Evolutionary conservation across 768 basidiomycete species (phyloP), one percentile per base, ranked within the genome.

Genomic region (Trametes cubensis): DNA sequence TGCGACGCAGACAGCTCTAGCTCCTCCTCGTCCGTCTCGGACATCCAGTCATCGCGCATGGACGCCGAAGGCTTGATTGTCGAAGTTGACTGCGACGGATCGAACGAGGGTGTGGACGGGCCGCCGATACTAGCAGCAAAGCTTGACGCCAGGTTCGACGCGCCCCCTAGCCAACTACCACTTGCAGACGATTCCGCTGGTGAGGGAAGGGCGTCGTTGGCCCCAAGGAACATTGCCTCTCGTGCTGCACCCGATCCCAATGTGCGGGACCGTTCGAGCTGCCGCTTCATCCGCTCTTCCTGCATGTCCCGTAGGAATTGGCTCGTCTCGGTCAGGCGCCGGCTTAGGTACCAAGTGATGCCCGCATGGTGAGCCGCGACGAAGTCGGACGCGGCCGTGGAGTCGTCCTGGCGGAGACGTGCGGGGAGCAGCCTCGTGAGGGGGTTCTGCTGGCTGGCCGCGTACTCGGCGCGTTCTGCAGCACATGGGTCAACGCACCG

Each of bases 351-450:
- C 89, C 94, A 95, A 14, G 93, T 92, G 66, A 99, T 85, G 69
- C 90, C 85, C n/a, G 93, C 83, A 69, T 92, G 92, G 73, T 99
- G 97, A 4, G 94, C 93, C n/a, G 93, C 88, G 30, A 85, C 72
- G 66, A 91, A 81, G 69, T 90, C 87, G 58, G 91, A 87, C 25
- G 86, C 82, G 25, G 85, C 78, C 17, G 82, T 65, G 21, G 80
- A 75, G 28, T 82, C 77, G 71, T 86, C 83, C 68, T 84, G 84
- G 40, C 83, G 73, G 48, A 95, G 78, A 53, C 90, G 84, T 30
- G 85, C 78, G 38, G 92, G 91, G 39, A 96, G 80, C 62, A 93
- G 77, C 39, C 88, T 83, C 23, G 86, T 75, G 39, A 93, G 74
- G 6, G 88, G 85, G 69, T 87, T 88, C 26, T 81, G 78, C 67